Percentiles rank a stretch among this genome's conserved stretches.
Conservation (phyloP, 495 filamentous ascomycete species). For the Hyphodiscus hymeniophilus region DNA sequence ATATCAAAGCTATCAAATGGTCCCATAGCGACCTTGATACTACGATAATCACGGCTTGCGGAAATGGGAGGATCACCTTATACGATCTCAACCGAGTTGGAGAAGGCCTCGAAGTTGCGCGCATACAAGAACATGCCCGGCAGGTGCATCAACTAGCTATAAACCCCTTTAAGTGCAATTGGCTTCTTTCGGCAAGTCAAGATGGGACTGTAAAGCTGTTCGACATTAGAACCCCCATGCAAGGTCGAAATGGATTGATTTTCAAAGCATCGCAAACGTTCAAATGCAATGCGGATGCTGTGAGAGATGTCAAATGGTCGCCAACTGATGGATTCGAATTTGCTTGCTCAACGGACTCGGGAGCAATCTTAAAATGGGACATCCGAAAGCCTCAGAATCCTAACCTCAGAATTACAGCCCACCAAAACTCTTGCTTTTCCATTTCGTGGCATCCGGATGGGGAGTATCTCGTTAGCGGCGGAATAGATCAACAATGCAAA, state of each 20-base stretch:
- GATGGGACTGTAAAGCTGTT: conserved; percentile 75
- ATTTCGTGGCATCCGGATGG: conserved; percentile 97
- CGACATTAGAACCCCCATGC: conserved; percentile 35
- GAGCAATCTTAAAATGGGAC: conserved; percentile 56
- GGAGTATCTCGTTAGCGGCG: conserved; percentile 77
- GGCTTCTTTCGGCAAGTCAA: conserved; percentile 83
- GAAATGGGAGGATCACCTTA: conserved; percentile 77
- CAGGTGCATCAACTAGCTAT: conserved; percentile 90
- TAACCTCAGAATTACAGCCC: conserved; percentile 69
- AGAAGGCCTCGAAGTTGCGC: conserved; percentile 61
- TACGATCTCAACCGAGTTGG: conserved; percentile 62
- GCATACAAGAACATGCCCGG: conserved; percentile 69
- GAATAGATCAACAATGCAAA: conserved; percentile 73
- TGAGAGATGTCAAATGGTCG: conserved; percentile 85
- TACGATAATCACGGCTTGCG: conserved; percentile 74
- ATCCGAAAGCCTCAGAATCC: conserved; percentile 36
- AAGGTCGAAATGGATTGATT: conserved; percentile 31
- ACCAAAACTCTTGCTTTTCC: conserved; percentile 68
- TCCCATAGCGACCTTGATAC: conserved; percentile 56
- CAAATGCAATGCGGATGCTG: conserved; percentile 58
- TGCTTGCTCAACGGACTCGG: conserved; percentile 84
- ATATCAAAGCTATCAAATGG: conserved; percentile 81
- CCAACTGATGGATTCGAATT: conserved; percentile 78
- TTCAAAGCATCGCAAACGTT: conserved; percentile 35
- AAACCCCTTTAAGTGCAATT: conserved; percentile 70